These are phyloP conservation scores for Amanita rubescens DNA, from an alignment of 768 basidiomycete species.

Conservation along the genomic window DNA sequence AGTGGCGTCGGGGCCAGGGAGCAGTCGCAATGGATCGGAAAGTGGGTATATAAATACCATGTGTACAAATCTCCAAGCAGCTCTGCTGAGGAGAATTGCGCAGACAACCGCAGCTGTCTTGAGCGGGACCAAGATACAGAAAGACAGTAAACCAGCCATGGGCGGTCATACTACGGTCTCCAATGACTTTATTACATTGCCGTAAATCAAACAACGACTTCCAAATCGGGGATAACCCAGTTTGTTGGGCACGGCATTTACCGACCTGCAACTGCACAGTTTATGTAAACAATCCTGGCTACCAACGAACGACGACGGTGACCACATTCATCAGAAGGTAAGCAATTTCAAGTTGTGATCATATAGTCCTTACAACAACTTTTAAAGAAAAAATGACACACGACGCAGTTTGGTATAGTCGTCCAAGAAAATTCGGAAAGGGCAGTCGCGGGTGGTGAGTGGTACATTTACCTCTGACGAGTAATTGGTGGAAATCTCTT, in stretches of 20 bases:
- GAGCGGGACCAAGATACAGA: neutral
- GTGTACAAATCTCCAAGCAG: slow-evolving; percentile 33
- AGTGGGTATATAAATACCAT: slow-evolving; percentile 36
- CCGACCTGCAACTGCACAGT: slow-evolving; percentile 9
- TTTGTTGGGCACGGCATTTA: neutral
- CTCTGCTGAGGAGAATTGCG: slow-evolving; percentile 27
- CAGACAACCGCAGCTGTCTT: slow-evolving; percentile 24
- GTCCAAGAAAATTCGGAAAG: slow-evolving; percentile 92
- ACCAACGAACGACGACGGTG: neutral
- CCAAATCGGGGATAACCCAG: neutral
- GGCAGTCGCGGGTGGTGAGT: slow-evolving; percentile 91
- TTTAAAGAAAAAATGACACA: slow-evolving; percentile 73
- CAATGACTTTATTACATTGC: no score
- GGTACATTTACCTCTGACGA: neutral
- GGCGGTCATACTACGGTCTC: no score
- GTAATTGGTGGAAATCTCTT: neutral
- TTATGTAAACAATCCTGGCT: slow-evolving; percentile 6
- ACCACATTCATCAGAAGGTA: neutral
- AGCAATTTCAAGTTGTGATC: neutral
- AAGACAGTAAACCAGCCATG: neutral
- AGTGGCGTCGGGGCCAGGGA: slow-evolving; percentile 41
- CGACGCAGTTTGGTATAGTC: slow-evolving; percentile 98
- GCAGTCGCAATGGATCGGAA: slow-evolving; percentile 37
- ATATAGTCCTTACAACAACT: neutral
- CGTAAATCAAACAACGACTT: neutral